Evolutionary conservation across 192 early-diverging fungal species (phyloP).

Genomic region (Glomus cerebriforme): DNA sequence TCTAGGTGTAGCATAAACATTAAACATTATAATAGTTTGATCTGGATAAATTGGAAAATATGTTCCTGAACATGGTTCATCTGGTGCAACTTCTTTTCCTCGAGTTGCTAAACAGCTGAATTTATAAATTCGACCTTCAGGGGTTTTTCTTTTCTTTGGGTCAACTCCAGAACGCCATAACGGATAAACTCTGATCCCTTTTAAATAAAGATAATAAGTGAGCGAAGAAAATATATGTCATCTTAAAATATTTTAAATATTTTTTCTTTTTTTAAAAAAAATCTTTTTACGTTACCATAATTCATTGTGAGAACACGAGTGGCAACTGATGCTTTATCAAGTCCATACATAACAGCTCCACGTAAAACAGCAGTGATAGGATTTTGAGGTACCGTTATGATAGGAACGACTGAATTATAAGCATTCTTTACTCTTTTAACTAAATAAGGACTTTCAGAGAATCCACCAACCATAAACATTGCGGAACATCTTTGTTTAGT

Average conservation of each 20-base stretch:
- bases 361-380: slow-evolving; percentile 52
- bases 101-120: neutral
- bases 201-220: neutral
- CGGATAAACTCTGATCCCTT: neutral
- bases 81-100: neutral
- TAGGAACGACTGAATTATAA: slow-evolving; percentile 46
- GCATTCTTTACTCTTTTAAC: slow-evolving; percentile 48
- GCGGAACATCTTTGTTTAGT: slow-evolving; percentile 32
- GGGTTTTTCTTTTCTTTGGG: slow-evolving; percentile 3
- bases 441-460: slow-evolving; percentile 59
- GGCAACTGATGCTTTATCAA: neutral
- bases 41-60: neutral
- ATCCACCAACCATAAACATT: slow-evolving; percentile 58
- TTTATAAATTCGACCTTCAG: neutral
- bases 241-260: no score
- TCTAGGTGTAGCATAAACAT: slow-evolving; percentile 5
- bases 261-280: neutral
- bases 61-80: neutral
- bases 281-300: neutral
- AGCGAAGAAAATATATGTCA: neutral
- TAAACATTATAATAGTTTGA: neutral
- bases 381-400: slow-evolving; percentile 46
- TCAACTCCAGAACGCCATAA: neutral
- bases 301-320: neutral
- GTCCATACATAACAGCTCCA: slow-evolving; percentile 41